A percentile compares a stretch with the other conserved stretches of the same genome.
Conservation (phyloP, 805 yeast genomes). For the Pichia paraexigua region DNA sequence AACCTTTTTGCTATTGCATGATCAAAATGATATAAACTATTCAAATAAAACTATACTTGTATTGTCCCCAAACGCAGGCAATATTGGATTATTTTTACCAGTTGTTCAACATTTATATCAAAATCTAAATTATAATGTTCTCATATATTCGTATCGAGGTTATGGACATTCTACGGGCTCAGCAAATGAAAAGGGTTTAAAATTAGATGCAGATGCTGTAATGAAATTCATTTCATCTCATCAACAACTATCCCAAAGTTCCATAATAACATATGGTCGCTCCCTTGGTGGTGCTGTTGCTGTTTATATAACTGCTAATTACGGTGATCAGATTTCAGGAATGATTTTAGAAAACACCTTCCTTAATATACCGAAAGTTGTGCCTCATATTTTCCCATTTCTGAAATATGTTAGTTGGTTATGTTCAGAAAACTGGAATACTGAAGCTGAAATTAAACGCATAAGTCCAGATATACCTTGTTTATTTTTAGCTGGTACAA, state of each 20-base stretch:
- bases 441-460: slow-evolving; percentile 48
- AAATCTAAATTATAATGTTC: slow-evolving; percentile 62
- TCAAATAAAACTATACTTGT: slow-evolving; percentile 52
- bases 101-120: slow-evolving; percentile 62
- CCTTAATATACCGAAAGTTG: slow-evolving; percentile 58
- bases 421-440: slow-evolving; percentile 80
- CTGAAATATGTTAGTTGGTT: slow-evolving; percentile 39
- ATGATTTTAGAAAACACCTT: slow-evolving; percentile 84
- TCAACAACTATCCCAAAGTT: slow-evolving; percentile 41
- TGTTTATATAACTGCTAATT: slow-evolving; percentile 63
- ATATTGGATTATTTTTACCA: slow-evolving; percentile 86
- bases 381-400: slow-evolving; percentile 68
- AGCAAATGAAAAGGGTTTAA: slow-evolving; percentile 73
- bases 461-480: slow-evolving; percentile 53
- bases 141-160: slow-evolving; percentile 84
- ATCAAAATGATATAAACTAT: slow-evolving; percentile 30
- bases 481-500: slow-evolving; percentile 60
- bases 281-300: slow-evolving; percentile 96
- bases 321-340: slow-evolving; percentile 40
- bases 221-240: slow-evolving; percentile 51
- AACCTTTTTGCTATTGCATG: slow-evolving; percentile 53
- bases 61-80: slow-evolving; percentile 86
- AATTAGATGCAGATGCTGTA: slow-evolving; percentile 71
- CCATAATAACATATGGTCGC: slow-evolving; percentile 72
- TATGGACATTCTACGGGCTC: slow-evolving; percentile 75